Evolutionary conservation across 805 yeast species (phyloP), one percentile per base, ranked within the genome.

Genomic region (Komagataella pseudopastoris): DNA sequence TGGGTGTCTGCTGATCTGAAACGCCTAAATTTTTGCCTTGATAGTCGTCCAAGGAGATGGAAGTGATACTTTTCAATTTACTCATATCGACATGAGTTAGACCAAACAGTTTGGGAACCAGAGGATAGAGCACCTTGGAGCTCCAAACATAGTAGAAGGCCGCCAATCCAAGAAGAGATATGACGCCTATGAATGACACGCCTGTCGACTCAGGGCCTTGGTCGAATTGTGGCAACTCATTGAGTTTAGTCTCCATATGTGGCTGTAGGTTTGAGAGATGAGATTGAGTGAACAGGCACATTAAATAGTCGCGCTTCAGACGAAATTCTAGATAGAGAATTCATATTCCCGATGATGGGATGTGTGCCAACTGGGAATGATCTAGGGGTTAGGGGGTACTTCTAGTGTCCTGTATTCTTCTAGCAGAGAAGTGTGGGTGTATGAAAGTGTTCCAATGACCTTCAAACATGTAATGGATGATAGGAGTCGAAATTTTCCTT

Each of bases 81-180:
- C 24, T 23, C 47, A 45, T 45, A 45, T 45, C 47, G 14, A 45
- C 47, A 12, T 45, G 47, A 16, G 54, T 18, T 36, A 49, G 44
- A 45, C 49, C 55, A 44, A 56, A 56, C 16, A 56, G 47, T 44
- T 50, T 51, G 30, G 58, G 56, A 30, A 56, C 47, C 45, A 50
- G 36, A 14, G 45, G 48, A 36, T 48, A 53, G 16, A 47, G 46
- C 44, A 55, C 50, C 14, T 45, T 43, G 47, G 47, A 46, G 10
- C 54, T 47, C 47, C 53, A 20, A 30, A 47, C 7, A 49, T 46
- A 53, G 17, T 49, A 45, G 16, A 44, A 6, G 10, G n/a, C 23
- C 16, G 50, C 54, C 16, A 54, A 36, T 7, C 44, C 17, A 17
- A 46, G 36, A 48, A 58, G 52, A 7, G 60, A 58, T 12, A 54